Conservation (phyloP, 805 yeast genomes). For the Barnettozyma pratensis region DNA sequence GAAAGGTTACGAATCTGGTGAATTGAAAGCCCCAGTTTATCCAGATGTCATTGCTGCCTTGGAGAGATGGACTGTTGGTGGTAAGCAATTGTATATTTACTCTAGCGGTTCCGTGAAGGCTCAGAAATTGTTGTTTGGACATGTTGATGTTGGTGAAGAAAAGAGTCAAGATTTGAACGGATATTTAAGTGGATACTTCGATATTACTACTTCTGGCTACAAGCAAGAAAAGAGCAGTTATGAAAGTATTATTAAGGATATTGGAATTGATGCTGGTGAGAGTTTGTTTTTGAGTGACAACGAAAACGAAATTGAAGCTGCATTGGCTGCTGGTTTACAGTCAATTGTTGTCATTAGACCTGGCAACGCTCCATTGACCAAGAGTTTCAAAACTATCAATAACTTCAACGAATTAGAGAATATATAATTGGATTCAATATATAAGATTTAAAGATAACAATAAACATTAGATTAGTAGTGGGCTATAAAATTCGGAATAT, state of each 20-base stretch:
- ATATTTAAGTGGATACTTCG: slow-evolving; percentile 65
- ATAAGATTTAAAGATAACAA: not conserved
- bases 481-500: no score
- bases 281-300: slow-evolving; percentile 79
- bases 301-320: slow-evolving; percentile 72
- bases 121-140: slow-evolving; percentile 69
- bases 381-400: slow-evolving; percentile 22
- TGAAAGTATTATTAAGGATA: slow-evolving; percentile 41
- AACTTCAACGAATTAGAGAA: slow-evolving; percentile 26
- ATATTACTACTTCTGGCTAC: slow-evolving; percentile 77
- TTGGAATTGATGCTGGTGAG: slow-evolving; percentile 28
- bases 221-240: slow-evolving; percentile 60
- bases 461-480: not conserved
- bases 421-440: not conserved
- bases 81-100: slow-evolving; percentile 56
- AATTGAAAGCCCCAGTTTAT: slow-evolving; percentile 71
- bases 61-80: slow-evolving; percentile 30
- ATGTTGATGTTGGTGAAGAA: slow-evolving; percentile 42
- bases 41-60: slow-evolving; percentile 64
- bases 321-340: slow-evolving; percentile 55
- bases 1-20: slow-evolving; percentile 72
- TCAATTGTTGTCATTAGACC: slow-evolving; percentile 62
- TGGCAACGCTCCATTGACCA: slow-evolving; percentile 56
- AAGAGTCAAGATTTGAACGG: slow-evolving; percentile 45
- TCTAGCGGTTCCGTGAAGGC: slow-evolving; percentile 90